Evolutionary conservation across 768 basidiomycete species (phyloP).

Genomic region (Leccinum rimulosum): DNA sequence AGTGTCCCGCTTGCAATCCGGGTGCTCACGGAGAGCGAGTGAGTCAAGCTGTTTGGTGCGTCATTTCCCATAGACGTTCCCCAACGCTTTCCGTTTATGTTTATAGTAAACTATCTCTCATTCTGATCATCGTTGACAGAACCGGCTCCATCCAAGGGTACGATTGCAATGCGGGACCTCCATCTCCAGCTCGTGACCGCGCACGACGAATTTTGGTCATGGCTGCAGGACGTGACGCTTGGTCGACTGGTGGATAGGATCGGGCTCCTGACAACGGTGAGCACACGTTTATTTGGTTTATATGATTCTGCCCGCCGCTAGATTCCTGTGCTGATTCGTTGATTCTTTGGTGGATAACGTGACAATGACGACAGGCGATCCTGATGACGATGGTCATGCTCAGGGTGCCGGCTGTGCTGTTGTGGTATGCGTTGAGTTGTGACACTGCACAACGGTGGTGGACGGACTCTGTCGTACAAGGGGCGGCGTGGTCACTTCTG

Average conservation of each 20-base stretch:
- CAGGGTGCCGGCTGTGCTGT: slow-evolving; percentile 17
- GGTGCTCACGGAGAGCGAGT: slow-evolving; percentile 25
- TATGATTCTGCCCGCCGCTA: neutral
- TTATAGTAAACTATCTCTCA: neutral
- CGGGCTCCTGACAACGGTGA: slow-evolving; percentile 17
- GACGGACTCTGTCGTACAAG: slow-evolving; percentile 3
- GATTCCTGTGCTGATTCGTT: neutral
- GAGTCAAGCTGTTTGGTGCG: slow-evolving; percentile 30
- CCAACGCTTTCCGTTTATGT: neutral
- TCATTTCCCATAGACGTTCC: neutral
- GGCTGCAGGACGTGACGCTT: slow-evolving; percentile 25
- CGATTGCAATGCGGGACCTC: slow-evolving; percentile 21
- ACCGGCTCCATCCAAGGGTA: slow-evolving; percentile 26
- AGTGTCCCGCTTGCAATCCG: slow-evolving; percentile 26
- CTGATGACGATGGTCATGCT: slow-evolving; percentile 18
- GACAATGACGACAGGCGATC: slow-evolving; percentile 14
- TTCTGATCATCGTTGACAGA: slow-evolving; percentile 10
- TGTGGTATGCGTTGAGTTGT: slow-evolving; percentile 16
- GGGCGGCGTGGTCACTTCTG: neutral
- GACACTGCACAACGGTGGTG: slow-evolving; percentile 9
- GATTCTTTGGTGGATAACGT: neutral
- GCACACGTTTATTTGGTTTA: neutral
- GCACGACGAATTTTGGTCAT: slow-evolving; percentile 12
- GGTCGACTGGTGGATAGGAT: slow-evolving; percentile 25
- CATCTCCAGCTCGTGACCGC: slow-evolving; percentile 25